Percentiles rank a stretch among this genome's conserved stretches.
phyloP scores from a whole-genome alignment of 345 rosid species.

The Salix viminalis region DNA sequence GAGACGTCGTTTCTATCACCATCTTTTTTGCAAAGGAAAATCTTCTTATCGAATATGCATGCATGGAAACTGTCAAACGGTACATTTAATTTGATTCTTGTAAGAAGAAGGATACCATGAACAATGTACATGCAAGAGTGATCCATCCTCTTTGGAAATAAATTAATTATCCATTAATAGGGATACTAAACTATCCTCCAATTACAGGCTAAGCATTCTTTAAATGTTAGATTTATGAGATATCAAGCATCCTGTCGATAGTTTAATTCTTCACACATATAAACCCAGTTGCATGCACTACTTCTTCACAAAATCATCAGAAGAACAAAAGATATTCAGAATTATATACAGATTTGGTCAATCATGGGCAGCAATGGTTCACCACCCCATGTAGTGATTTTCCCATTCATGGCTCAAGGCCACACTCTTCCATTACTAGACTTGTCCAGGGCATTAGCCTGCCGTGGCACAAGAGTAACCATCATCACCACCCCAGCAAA shows the following conservation, averaged over 20 bases:
- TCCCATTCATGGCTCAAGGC: slow-evolving; percentile 13
- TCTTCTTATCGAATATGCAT: too few relatives aligned
- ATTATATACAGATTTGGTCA: not conserved
- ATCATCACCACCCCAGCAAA: not conserved
- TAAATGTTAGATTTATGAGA: not conserved
- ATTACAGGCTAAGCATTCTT: not conserved
- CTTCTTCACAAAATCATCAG: not conserved
- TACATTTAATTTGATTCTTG: too few relatives aligned
- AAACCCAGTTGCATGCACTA: not conserved
- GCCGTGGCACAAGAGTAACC: not conserved
- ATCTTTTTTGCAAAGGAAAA: too few relatives aligned
- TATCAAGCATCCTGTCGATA: not conserved
- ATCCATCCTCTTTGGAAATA: not conserved
- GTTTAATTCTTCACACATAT: not conserved
- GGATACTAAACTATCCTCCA: not conserved
- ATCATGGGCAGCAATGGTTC: not conserved
- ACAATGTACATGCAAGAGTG: too few relatives aligned
- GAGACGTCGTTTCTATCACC: too few relatives aligned
- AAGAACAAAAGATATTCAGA: not conserved
- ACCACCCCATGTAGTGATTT: not conserved
- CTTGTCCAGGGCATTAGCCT: not conserved
- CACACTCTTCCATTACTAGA: slow-evolving; percentile 2
- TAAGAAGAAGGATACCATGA: too few relatives aligned
- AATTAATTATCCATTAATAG: not conserved
- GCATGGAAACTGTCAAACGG: too few relatives aligned